Evolutionary conservation across 345 rosid species (phyloP), one percentile per base, ranked within the genome.

Genomic region (Gossypium anomalum): DNA sequence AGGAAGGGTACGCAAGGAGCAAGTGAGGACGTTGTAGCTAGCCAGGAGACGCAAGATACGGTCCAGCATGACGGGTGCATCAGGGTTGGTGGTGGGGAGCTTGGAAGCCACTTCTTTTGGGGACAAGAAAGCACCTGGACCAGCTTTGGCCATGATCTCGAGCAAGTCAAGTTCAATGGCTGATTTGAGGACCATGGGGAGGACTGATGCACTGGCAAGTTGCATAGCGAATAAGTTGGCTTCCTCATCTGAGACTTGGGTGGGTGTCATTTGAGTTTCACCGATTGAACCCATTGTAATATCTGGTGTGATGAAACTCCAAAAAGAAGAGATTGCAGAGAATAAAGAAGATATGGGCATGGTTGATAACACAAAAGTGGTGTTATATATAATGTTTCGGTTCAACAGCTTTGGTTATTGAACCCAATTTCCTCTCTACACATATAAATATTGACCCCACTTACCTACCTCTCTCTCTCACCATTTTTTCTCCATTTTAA

Each of bases 151-250:
- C 80, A 94, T 88, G 84, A 94, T 89, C 83, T 94, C 95, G 10
- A 92, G 92, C 27, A 94, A 82, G 79, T 90, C 97, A 0, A 94
- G 97, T 65, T 94, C 98, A 3, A 94, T 66, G 73, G 97, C 95
- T 1, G 98, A n/a, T 80, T 90, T 92, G 47, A 94, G 91, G 64
- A 84, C 88, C 97, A 92, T 94, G 0, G 98, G 97, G 8, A 92
- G 88, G 49, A 89, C 92, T 1, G 97, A 92, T 15, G 88, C 89
- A 19, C 97, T 85, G 3, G 88, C 78, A 45, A 94, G 84, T 55
- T 90, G 97, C 85, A 92, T 85, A 64, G 97, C 94, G 65, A 86
- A 90, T 52, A 86, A 88, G 74, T 81, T 81, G 0, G 90, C 91
- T 76, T 94, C 97, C 48, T 90, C 93, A 25, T 94, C 97, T 11